A percentile compares a stretch with the other conserved stretches of the same genome.
Evolutionary conservation across 805 yeast genomes (phyloP).

Genomic region (Candida andamanensis): DNA sequence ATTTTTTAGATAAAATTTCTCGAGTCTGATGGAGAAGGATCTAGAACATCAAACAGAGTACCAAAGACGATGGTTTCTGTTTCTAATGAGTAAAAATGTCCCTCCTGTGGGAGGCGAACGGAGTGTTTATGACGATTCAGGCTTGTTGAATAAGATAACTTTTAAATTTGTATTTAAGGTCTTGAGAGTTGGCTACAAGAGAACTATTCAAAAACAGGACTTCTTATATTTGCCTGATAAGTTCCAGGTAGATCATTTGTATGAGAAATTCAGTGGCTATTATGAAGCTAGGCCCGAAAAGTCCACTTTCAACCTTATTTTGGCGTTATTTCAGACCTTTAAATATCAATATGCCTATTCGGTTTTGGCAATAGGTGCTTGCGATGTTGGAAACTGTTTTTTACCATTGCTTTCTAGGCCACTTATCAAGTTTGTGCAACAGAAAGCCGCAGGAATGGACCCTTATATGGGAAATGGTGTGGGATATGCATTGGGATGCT

Average conservation of each 20-base stretch:
- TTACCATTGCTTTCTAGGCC: conserved; percentile 33
- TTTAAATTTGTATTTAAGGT: conserved; percentile 69
- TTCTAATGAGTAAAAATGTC: conserved; percentile 30
- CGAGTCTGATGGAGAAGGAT: too few species aligned
- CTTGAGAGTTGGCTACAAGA: conserved; percentile 62
- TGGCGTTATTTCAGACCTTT: conserved; percentile 9
- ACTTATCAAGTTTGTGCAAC: conserved; percentile 31
- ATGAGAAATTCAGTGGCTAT: conserved; percentile 18
- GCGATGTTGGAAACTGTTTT: conserved; percentile 23
- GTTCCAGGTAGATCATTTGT: conserved; percentile 28
- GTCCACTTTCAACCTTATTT: conserved; percentile 1
- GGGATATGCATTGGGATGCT: conserved; percentile 36
- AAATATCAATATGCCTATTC: conserved; percentile 14
- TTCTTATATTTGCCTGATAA: conserved; percentile 38
- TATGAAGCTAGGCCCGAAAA: conserved; percentile 10
- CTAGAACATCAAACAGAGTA: conserved; percentile 1
- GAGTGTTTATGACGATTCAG: conserved; percentile 41
- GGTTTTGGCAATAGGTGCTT: conserved; percentile 21
- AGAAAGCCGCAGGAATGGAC: conserved; percentile 21
- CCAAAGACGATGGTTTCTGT: conserved; percentile 33
- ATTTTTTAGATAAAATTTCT: too few species aligned
- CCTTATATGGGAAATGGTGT: conserved; percentile 27
- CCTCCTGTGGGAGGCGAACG: conserved; percentile 54
- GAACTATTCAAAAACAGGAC: conserved; percentile 63
- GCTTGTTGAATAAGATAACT: conserved; percentile 37